Base-by-base conservation (phyloP, 2,329 filamentous ascomycete genomes). In the Elsinoe perseae region DNA sequence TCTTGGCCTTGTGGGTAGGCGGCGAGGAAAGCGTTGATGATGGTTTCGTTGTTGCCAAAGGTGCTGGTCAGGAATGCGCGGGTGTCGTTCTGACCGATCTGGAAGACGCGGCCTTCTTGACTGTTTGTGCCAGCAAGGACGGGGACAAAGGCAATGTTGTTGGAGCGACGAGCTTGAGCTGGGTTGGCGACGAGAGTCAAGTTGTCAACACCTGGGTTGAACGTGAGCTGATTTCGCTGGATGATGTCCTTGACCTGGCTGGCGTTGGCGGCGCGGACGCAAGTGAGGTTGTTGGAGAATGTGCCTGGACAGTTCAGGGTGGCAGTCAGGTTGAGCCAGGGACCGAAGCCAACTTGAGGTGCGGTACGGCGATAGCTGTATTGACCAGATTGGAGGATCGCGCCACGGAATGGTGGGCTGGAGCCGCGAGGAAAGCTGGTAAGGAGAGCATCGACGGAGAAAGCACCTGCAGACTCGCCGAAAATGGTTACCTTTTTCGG, bases 401-500 rank as follows among this genome's bases (percentile, higher is more conserved):
- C 69, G 9, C 61, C 69, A 14, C 68, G 64, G 60, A 70, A 71
- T 2, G 67, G 68, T 36, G 48, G 67, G 1, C 38, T 63, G 20
- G 58, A 61, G 28, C 60, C 56, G 4, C 59, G 60, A 1, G 62
- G 57, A 54, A 57, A 68, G 20, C 63, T 67, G n/a, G 48, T 52
- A 12, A 70, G 59, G 1, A 70, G 60, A 1, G 65, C 61, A 56
- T 70, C 67, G 25, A 69, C 61, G 14, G 61, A 65, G 54, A 64
- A 66, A 2, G 63, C 64, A 14, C 68, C 68, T 10, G 68, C 68
- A 14, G 60, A 63, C 56, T 70, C 66, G 30, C 69, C 69, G 38
- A 68, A 69, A n/a, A 69, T 64, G 5, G 67, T 70, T 30, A 72
- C 69, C 43, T 68, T 68, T n/a, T 60, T 54, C 1, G 69, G 66